Conservation (phyloP, 2,329 filamentous ascomycete genomes). For the Chalaropsis thielavioides region DNA sequence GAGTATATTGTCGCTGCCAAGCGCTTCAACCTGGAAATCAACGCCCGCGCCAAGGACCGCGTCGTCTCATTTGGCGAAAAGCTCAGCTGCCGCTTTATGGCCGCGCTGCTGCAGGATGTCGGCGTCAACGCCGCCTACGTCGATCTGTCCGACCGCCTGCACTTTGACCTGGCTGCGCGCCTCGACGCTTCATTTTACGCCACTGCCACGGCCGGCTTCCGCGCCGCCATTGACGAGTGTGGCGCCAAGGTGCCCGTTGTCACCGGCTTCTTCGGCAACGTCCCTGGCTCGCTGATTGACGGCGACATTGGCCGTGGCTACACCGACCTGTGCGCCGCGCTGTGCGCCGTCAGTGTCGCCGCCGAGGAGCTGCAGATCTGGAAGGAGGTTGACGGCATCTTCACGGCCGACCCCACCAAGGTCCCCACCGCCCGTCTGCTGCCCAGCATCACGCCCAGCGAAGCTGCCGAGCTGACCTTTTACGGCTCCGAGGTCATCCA, state of each 20-base stretch:
- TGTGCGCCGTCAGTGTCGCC: conserved; percentile 76
- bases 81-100: conserved; percentile 83
- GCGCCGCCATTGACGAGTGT: conserved; percentile 50
- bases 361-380: conserved; percentile 89
- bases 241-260: conserved; percentile 58
- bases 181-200: conserved; percentile 58
- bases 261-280: conserved; percentile 89
- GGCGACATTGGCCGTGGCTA: conserved; percentile 86
- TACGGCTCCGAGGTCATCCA: conserved; percentile 96
- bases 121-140: conserved; percentile 79
- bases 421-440: conserved; percentile 89
- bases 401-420: conserved; percentile 70
- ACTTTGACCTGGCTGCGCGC: conserved; percentile 44
- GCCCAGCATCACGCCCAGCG: conserved; percentile 74
- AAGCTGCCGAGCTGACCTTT: conserved; percentile 90
- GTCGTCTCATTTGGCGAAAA: conserved; percentile 95
- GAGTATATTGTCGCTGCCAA: conserved; percentile 55
- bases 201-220: conserved; percentile 45
- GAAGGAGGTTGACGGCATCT: conserved; percentile 98
- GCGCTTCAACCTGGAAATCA: conserved; percentile 59
- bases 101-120: conserved; percentile 65
- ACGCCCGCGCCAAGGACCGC: conserved; percentile 65
- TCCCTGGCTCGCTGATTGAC: conserved; percentile 79
- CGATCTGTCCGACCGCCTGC: conserved; percentile 70
- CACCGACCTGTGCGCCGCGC: conserved; percentile 85